Percentiles rank a stretch among this genome's conserved stretches.
These are phyloP conservation scores for Myriosclerotinia curreyana DNA, from an alignment of 2,329 filamentous ascomycete species.

Conservation along the genomic window DNA sequence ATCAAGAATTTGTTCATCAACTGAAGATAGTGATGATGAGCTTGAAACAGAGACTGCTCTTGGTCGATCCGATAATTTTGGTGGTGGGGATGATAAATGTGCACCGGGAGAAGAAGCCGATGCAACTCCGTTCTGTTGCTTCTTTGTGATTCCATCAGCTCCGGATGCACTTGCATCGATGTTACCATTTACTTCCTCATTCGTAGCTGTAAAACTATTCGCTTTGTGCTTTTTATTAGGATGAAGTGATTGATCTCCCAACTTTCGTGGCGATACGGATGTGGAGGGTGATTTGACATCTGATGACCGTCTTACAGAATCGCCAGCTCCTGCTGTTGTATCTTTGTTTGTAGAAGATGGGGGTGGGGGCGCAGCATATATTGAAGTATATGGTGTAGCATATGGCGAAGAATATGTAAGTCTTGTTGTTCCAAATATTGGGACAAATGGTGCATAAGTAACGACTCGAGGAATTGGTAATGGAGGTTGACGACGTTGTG, in stretches of 20 bases:
- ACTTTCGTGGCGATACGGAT: constrained; percentile 27
- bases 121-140: constrained; percentile 19
- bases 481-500: constrained; percentile 22
- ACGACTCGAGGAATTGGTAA: not conserved
- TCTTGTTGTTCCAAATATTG: constrained; percentile 25
- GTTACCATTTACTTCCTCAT: constrained; percentile 28
- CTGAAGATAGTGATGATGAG: constrained; percentile 41
- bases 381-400: constrained; percentile 27
- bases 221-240: constrained; percentile 34
- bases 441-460: constrained; percentile 11
- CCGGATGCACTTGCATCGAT: constrained; percentile 18
- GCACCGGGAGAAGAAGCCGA: constrained; percentile 7
- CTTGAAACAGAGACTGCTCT: constrained; percentile 38
- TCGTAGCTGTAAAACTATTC: constrained; percentile 28
- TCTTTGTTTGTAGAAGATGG: constrained; percentile 8
- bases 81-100: constrained; percentile 12
- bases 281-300: constrained; percentile 17
- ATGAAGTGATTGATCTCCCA: constrained; percentile 25
- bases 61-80: constrained; percentile 16
- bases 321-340: constrained; percentile 2
- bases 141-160: not conserved
- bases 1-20: constrained; percentile 37
- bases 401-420: constrained; percentile 25
- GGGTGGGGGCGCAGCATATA: constrained; percentile 25
- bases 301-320: not conserved